Evolutionary conservation across 1,284 basidiomycete genomes (phyloP), one percentile per base, ranked within the genome.

Genomic region (Tetrapyrgos nigripes): DNA sequence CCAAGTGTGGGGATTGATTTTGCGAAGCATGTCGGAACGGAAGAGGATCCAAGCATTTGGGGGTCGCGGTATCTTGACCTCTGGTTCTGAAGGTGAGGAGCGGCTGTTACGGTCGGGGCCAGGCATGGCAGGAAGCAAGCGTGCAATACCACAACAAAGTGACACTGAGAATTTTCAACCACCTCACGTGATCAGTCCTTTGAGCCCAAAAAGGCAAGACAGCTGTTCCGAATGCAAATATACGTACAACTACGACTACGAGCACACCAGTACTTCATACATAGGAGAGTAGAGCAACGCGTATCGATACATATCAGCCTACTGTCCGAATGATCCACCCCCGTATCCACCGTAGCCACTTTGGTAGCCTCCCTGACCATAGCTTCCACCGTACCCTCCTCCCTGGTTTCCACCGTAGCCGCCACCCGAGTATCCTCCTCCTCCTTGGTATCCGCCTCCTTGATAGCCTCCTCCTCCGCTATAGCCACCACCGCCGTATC

Each of bases 21-120:
- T 67, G 27, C 76, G 73, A 55, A 86, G 79, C 68, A 84, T 87
- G 64, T 88, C 83, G 2, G 89, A 88, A 44, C 94, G 87, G 71
- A 94, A 97, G n/a, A 97, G 67, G 61, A 97, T 96, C 93, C 93
- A 97, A 0, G 94, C 89, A 71, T 97, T 97, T 17, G 89, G 87
- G 2, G 95, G 95, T 0, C 94, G 84, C 1, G 88, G 88, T 0
- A 84, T 81, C 59, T 84, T 72, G 17, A 64, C 58, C 57, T 58
- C 27, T 46, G 37, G 35, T 48, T 44, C 46, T 14, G 53, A 27
- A 29, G 45, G 27, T 21, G 55, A 35, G 47, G 49, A 51, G 50
- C 21, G 47, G 50, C 21, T 40, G 55, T 44, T 24, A 53, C 45
- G 21, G 50, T 21, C 13, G 27, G 37, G 37, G 21, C 37, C 37